A percentile compares a stretch with the other conserved stretches of the same genome.
Evolutionary conservation across 805 yeast genomes (phyloP).

Genomic region (Starmerella gropengiesseri): DNA sequence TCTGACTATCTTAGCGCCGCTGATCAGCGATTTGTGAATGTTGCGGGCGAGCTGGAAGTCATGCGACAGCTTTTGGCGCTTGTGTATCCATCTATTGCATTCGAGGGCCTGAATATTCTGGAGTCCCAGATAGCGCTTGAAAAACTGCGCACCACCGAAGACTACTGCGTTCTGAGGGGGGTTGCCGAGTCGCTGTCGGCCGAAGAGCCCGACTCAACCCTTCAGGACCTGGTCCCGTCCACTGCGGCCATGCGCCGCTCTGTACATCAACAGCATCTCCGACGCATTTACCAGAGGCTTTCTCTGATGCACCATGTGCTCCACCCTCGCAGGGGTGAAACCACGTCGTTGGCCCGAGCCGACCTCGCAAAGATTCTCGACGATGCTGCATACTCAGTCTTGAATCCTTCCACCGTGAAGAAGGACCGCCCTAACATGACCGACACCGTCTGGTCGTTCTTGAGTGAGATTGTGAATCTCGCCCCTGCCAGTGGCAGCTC

Average conservation of each 20-base stretch:
- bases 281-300: neutral
- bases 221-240: neutral
- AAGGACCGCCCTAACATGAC: neutral
- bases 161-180: slow-evolving; percentile 27
- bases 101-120: slow-evolving; percentile 14
- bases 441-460: neutral
- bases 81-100: slow-evolving; percentile 18
- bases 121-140: slow-evolving; percentile 23
- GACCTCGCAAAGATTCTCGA: neutral
- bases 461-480: neutral
- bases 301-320: neutral
- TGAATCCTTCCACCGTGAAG: neutral
- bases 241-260: slow-evolving; percentile 1
- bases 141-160: slow-evolving; percentile 28
- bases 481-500: neutral
- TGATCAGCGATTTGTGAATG: slow-evolving; percentile 10
- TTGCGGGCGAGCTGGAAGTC: slow-evolving; percentile 29
- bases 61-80: slow-evolving; percentile 26
- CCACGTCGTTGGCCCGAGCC: neutral
- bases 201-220: slow-evolving; percentile 4
- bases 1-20: slow-evolving; percentile 13
- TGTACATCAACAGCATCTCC: slow-evolving; percentile 3
- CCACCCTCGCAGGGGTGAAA: neutral
- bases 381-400: neutral
- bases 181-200: slow-evolving; percentile 17